A percentile compares a stretch with the other conserved stretches of the same genome.
Conservation (phyloP, 495 filamentous ascomycete genomes). For the Penicillium desertorum region DNA sequence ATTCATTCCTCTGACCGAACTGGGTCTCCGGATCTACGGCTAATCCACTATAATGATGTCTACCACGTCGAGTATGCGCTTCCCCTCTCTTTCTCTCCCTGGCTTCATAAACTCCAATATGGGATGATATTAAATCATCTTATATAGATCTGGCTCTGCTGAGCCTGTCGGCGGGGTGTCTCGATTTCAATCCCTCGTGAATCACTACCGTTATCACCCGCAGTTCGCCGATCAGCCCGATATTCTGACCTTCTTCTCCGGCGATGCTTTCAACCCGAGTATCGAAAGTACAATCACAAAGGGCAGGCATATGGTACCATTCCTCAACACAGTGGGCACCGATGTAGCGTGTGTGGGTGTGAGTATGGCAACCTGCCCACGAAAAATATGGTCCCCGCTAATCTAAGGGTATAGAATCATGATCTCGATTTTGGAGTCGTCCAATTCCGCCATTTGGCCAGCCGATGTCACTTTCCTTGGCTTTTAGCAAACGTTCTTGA, state of each 20-base stretch:
- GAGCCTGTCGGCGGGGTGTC: constrained; percentile 79
- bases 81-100: neutral
- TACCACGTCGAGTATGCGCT: constrained; percentile 74
- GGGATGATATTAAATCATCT: neutral
- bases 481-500: constrained; percentile 82
- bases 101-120: no score
- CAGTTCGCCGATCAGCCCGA: constrained; percentile 60
- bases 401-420: constrained; percentile 61
- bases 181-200: constrained; percentile 74
- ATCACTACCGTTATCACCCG: constrained; percentile 64
- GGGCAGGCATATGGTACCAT: constrained; percentile 83
- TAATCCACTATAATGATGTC: constrained; percentile 90
- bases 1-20: constrained; percentile 55
- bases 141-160: constrained; percentile 56
- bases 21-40: constrained; percentile 65
- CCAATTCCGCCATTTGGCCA: constrained; percentile 70
- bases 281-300: constrained; percentile 85
- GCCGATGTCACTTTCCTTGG: constrained; percentile 84
- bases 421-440: constrained; percentile 90
- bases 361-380: constrained; percentile 33
- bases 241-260: constrained; percentile 80
- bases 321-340: constrained; percentile 76
- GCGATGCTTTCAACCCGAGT: constrained; percentile 89
- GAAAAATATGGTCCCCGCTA: constrained; percentile 14
- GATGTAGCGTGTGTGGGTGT: constrained; percentile 78